Percentiles rank a stretch among this genome's conserved stretches.
phyloP scores from a whole-genome alignment of 495 filamentous ascomycete species.

The Penicillium alfredii region DNA sequence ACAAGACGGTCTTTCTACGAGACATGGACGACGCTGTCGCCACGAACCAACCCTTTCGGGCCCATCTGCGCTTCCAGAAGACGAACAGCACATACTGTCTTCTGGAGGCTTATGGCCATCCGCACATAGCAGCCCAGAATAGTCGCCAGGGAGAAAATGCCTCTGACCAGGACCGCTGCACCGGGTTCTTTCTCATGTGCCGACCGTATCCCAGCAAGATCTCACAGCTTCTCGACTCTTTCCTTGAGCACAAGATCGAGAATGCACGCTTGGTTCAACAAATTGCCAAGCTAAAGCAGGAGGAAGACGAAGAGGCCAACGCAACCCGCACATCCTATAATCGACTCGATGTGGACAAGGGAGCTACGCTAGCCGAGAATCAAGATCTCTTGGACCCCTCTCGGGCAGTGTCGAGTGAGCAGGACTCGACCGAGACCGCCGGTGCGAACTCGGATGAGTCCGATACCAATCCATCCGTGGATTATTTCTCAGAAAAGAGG shows the following conservation, averaged over 20 bases:
- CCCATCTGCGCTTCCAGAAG: slow-evolving; percentile 86
- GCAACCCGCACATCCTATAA: slow-evolving; percentile 13
- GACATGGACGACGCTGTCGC: slow-evolving; percentile 92
- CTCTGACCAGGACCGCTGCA: slow-evolving; percentile 63
- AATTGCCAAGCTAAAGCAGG: slow-evolving; percentile 76
- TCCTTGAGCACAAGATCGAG: slow-evolving; percentile 95
- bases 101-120: slow-evolving; percentile 86
- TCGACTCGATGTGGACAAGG: slow-evolving; percentile 7
- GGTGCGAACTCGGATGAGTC: slow-evolving; percentile 64
- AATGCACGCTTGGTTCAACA: slow-evolving; percentile 81
- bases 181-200: slow-evolving; percentile 90
- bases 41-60: slow-evolving; percentile 67
- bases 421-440: slow-evolving; percentile 45
- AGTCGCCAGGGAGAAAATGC: slow-evolving; percentile 37
- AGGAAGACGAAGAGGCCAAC: slow-evolving; percentile 74
- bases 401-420: slow-evolving; percentile 18
- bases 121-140: slow-evolving; percentile 72
- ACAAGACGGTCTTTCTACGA: slow-evolving; percentile 73
- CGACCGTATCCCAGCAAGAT: slow-evolving; percentile 88
- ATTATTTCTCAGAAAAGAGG: slow-evolving; percentile 74
- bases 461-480: slow-evolving; percentile 58
- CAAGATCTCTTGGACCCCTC: neutral
- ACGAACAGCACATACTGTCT: slow-evolving; percentile 68
- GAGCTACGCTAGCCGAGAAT: slow-evolving; percentile 1
- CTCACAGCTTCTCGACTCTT: slow-evolving; percentile 79